These are phyloP conservation scores for Scheffersomyces quercinus DNA, from an alignment of 1,139 yeast species.

Conservation along the genomic window DNA sequence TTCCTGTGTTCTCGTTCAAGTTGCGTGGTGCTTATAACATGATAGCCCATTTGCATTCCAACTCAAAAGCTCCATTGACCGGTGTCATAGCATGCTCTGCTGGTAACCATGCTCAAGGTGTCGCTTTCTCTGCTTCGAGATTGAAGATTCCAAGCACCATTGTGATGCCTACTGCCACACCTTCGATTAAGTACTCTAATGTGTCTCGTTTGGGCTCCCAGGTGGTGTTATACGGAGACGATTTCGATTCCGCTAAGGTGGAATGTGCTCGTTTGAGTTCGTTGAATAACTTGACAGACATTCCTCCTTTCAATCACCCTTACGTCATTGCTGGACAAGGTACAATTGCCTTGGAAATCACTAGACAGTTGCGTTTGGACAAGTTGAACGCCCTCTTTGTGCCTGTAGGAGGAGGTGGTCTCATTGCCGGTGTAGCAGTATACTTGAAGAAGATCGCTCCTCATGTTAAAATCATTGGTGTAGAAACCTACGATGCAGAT, in stretches of 20 bases:
- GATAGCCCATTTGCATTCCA: conserved; percentile 77
- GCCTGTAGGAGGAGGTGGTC: conserved; percentile 97
- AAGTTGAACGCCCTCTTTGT: conserved; percentile 85
- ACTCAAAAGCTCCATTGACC: conserved; percentile 60
- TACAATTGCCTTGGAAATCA: conserved; percentile 88
- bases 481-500: conserved; percentile 93
- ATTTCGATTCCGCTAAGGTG: conserved; percentile 87
- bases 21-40: conserved; percentile 96
- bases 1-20: conserved; percentile 95
- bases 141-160: conserved; percentile 91
- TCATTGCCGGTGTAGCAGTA: conserved; percentile 86
- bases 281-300: conserved; percentile 75
- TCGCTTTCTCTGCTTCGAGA: conserved; percentile 85
- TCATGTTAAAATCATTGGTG: conserved; percentile 92
- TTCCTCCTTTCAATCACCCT: conserved; percentile 98
- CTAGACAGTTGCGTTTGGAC: conserved; percentile 80
- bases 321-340: conserved; percentile 99
- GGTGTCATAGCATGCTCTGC: conserved; percentile 99
- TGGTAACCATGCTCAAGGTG: conserved; percentile 99
- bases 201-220: conserved; percentile 92
- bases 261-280: conserved; percentile 76
- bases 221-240: conserved; percentile 90
- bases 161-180: conserved; percentile 97
- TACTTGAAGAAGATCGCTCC: conserved; percentile 97
- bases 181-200: conserved; percentile 87